phyloP scores from a whole-genome alignment of 2,329 filamentous ascomycete genomes.

The Sordariomycetes sp. region DNA sequence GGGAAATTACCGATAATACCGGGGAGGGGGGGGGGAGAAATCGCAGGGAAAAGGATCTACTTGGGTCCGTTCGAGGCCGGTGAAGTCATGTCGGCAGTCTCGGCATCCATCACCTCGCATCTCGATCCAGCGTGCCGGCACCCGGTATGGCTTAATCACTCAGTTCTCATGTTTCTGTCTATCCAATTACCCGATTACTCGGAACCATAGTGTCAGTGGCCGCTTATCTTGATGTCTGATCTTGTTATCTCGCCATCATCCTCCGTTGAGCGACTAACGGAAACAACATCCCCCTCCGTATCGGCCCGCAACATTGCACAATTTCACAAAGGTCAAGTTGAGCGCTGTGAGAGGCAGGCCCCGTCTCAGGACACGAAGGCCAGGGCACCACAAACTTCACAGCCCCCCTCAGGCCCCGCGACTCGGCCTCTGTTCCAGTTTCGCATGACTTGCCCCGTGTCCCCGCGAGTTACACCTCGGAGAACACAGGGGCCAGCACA shows the following conservation, averaged over 20 bases:
- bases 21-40: neutral
- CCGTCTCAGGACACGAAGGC: neutral
- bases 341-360: neutral
- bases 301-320: neutral
- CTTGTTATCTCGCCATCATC: neutral
- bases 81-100: neutral
- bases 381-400: neutral
- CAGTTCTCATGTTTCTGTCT: neutral
- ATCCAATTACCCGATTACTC: neutral
- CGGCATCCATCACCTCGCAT: too few species aligned
- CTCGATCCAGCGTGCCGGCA: too few species aligned
- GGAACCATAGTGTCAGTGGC: neutral
- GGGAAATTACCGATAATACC: neutral
- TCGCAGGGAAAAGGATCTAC: neutral
- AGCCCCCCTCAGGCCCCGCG: neutral
- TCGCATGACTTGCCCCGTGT: neutral
- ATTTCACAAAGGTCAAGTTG: neutral
- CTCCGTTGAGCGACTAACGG: neutral
- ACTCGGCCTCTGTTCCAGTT: neutral
- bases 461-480: neutral
- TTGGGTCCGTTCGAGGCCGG: neutral
- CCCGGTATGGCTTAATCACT: too few species aligned
- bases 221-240: neutral
- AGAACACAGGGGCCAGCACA: neutral
- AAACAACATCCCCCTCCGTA: neutral